Base-by-base conservation (phyloP, 208 protist genomes). In the Tetramitus jugosus region DNA sequence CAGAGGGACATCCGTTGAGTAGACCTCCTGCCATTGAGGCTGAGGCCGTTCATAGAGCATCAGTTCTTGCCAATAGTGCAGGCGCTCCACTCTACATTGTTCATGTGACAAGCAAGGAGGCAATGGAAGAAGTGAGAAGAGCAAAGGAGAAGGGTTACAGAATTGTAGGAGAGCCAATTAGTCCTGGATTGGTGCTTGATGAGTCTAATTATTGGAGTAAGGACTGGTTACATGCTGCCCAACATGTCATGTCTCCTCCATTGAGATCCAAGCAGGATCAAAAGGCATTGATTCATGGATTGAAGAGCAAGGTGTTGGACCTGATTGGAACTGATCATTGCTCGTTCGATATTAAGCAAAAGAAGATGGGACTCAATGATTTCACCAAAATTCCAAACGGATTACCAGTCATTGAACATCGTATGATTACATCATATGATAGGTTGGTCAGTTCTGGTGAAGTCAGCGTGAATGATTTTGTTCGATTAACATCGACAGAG, bases 331-430 rank as follows among this genome's bases (percentile, higher is more conserved):
- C 81, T 3, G 85, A 88, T 80, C 84, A 88, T 79, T 88, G 83
- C 69, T 88, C 87, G 4, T 91, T 91, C 64, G 86, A 87, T 65
- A 80, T 77, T 4, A 76, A 89, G 33, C 88, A 91, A 79, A 91
- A 91, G 65, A 85, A 83, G 8, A 56, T 91, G 46, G 88, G 88
- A 53, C 87, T 89, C 65, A 85, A 88, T 67, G 86, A 90, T 77
- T 91, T 91, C 53, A 87, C 76, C 14, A 85, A 85, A 53, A 91
- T 91, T 79, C 87, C 87, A 43, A 90, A 91, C 74, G 87, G 85
- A 61, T 53, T 89, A 3, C 90, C 88, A 72, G 88, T 87, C 37
- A 77, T 90, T 23, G 87, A 91, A 60, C 88, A 91, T 65, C 69
- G 88, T 68, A 91, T 91, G 88, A 74, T 82, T 3, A 78, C 90